phyloP scores from a whole-genome alignment of 306 rosid species.

The Hippophae gyantsensis region DNA sequence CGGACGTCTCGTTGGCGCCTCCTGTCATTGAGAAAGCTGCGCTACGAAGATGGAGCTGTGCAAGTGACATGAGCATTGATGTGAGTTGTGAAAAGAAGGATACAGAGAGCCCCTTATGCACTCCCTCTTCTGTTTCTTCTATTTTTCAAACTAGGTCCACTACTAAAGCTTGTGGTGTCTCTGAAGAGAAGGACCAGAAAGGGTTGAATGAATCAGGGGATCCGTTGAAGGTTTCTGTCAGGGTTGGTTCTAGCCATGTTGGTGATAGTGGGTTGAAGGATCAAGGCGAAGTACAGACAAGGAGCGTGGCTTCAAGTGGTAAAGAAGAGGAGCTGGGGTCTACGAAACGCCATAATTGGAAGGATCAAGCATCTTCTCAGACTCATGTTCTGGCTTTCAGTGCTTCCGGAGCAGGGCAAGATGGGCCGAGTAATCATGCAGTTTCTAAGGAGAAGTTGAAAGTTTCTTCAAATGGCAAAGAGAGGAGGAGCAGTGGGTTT shows the following conservation, averaged over 20 bases:
- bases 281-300: constrained; percentile 18
- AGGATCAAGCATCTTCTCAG: constrained; percentile 32
- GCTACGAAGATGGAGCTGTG: constrained; percentile 85
- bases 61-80: constrained; percentile 94
- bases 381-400: constrained; percentile 15
- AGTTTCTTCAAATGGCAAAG: constrained; percentile 24
- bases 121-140: constrained; percentile 46
- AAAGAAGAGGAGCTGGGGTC: constrained; percentile 22
- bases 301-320: constrained; percentile 8
- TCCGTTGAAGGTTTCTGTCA: constrained; percentile 14
- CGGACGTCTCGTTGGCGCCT: constrained; percentile 42
- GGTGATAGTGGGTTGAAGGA: constrained; percentile 27
- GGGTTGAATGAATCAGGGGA: constrained; percentile 15
- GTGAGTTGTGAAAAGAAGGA: constrained; percentile 65
- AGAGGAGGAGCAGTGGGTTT: constrained; percentile 21
- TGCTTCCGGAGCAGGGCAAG: constrained; percentile 22
- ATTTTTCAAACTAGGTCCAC: constrained; percentile 25
- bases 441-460: constrained; percentile 31
- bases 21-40: constrained; percentile 37
- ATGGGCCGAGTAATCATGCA: constrained; percentile 37
- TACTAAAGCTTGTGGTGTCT: constrained; percentile 11
- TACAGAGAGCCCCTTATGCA: constrained; percentile 51
- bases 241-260: not conserved
- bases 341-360: constrained; percentile 23
- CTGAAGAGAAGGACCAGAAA: constrained; percentile 35